phyloP scores from a whole-genome alignment of 2,329 filamentous ascomycete species.

The Curvularia sp. region DNA sequence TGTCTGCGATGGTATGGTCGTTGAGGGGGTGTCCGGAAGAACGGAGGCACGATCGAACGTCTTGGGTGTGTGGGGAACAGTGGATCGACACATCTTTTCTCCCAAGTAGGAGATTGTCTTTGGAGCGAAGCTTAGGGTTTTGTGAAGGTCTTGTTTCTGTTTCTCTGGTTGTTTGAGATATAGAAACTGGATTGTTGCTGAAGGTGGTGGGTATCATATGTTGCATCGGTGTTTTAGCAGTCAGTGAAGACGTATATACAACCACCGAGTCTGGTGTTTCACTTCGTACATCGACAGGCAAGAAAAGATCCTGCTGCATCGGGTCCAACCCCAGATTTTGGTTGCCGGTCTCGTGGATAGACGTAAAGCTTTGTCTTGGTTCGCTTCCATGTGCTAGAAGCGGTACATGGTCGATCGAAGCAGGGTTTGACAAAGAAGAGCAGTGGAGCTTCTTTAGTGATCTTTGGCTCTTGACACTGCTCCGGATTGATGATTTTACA shows the following conservation, averaged over 20 bases:
- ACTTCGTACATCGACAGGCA: constrained; percentile 37
- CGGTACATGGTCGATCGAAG: constrained; percentile 30
- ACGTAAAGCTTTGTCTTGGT: background rate
- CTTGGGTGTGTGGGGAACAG: too few relatives aligned
- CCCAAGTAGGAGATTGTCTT: too few relatives aligned
- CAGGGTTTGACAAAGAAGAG: constrained; percentile 25
- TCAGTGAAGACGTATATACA: constrained; percentile 33
- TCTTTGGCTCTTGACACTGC: constrained; percentile 29
- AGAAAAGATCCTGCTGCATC: constrained; percentile 41
- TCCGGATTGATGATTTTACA: constrained; percentile 7
- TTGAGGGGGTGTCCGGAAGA: background rate
- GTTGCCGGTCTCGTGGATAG: constrained; percentile 13
- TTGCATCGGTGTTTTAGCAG: constrained; percentile 25
- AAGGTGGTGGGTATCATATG: background rate
- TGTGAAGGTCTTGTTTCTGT: background rate
- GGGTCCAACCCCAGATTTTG: constrained; percentile 35
- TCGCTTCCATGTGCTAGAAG: constrained; percentile 30
- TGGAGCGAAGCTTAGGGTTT: background rate
- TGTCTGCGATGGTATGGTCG: background rate
- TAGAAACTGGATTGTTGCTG: background rate
- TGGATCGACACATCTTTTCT: too few relatives aligned
- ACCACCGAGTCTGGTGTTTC: constrained; percentile 42
- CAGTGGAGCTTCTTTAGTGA: constrained; percentile 25
- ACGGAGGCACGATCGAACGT: background rate
- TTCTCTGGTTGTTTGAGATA: background rate